Base-by-base conservation (phyloP, 192 early-diverging fungal species). In the Mortierella hygrophila region DNA sequence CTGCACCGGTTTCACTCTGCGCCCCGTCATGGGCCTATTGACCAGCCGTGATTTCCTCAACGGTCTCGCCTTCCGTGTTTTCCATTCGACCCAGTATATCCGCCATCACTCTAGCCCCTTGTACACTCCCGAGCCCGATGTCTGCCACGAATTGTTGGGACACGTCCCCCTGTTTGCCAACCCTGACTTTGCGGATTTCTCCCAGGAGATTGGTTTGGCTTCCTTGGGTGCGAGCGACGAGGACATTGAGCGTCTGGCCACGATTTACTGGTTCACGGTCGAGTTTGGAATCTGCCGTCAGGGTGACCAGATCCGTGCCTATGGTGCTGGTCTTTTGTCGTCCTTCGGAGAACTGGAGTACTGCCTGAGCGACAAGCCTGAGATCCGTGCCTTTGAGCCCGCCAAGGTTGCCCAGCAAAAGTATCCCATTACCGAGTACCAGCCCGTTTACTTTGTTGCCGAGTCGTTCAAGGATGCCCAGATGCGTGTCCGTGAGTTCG, bases 41-140 rank as follows among this genome's bases (percentile, higher is more conserved):
- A 96, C 96, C 57, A 94, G 95, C 41, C 91, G 98, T 41, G 98
- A 99, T 88, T 99, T 99, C 82, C 89, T 99, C 81, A 99, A 99
- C 86, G 95, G 95, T 38, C 93, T 99, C 87, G 98, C 97, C 6
- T 99, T 99, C 92, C 94, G 98, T 69, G 97, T 99, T 9, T 99
- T 99, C 92, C 96, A 98, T 89, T 95, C 94, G 57, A 99, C 98
- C 15, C 98, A 99, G 90, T 99, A 99, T 88, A 97, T 99, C 88
- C 96, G 98, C 38, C 98, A 99, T 85, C 93, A 95, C 87, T 97
- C 96, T 6, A 91, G 92, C 60, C 98, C 98, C 26, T 90, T 97
- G 57, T 99, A 97, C 86, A 99, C 98, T 6, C 98, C 98, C 32
- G 97, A 98, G 85, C 94, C 95, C 68, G 98, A 99, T 88, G 93